Percentiles rank a stretch among this genome's conserved stretches.
phyloP scores from a whole-genome alignment of 2,329 filamentous ascomycete genomes.

The Fusarium penzigii region DNA sequence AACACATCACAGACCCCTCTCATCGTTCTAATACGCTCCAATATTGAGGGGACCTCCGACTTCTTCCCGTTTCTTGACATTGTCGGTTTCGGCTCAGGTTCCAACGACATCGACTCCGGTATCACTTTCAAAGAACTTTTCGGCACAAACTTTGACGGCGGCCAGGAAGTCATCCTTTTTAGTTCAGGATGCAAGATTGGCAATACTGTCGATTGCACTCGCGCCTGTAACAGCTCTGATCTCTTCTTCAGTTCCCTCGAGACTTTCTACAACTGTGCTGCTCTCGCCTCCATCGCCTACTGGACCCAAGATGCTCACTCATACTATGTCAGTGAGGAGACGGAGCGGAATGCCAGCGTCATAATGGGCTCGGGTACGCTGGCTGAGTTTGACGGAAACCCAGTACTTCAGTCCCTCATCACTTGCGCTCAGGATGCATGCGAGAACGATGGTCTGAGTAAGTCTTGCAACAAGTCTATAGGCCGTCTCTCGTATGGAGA shows the following conservation, averaged over 20 bases:
- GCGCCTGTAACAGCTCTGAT: slow-evolving; percentile 33
- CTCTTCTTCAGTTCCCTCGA: slow-evolving; percentile 38
- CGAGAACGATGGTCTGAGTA: slow-evolving; percentile 34
- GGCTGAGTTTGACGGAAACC: slow-evolving; percentile 31
- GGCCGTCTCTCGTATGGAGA: slow-evolving; percentile 24
- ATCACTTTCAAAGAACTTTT: slow-evolving; percentile 39
- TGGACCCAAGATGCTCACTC: slow-evolving; percentile 32
- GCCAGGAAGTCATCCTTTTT: slow-evolving; percentile 34
- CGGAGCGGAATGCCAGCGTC: slow-evolving; percentile 38
- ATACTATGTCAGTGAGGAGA: slow-evolving; percentile 35
- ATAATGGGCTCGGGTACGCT: slow-evolving; percentile 37
- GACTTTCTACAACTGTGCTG: slow-evolving; percentile 42
- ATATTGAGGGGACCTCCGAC: slow-evolving; percentile 35
- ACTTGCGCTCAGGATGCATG: slow-evolving; percentile 38
- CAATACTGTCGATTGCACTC: slow-evolving; percentile 33
- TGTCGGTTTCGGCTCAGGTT: slow-evolving; percentile 29
- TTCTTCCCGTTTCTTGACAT: slow-evolving; percentile 42
- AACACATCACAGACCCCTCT: slow-evolving; percentile 28
- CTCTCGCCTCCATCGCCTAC: slow-evolving; percentile 36
- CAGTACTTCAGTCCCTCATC: slow-evolving; percentile 36
- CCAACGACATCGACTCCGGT: slow-evolving; percentile 27
- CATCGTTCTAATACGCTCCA: slow-evolving; percentile 30
- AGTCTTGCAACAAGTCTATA: slow-evolving; percentile 33
- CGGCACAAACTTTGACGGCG: slow-evolving; percentile 34
- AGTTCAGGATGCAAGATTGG: slow-evolving; percentile 34